Conservation (phyloP, 345 rosid species). For the Eutrema heterophyllum region DNA sequence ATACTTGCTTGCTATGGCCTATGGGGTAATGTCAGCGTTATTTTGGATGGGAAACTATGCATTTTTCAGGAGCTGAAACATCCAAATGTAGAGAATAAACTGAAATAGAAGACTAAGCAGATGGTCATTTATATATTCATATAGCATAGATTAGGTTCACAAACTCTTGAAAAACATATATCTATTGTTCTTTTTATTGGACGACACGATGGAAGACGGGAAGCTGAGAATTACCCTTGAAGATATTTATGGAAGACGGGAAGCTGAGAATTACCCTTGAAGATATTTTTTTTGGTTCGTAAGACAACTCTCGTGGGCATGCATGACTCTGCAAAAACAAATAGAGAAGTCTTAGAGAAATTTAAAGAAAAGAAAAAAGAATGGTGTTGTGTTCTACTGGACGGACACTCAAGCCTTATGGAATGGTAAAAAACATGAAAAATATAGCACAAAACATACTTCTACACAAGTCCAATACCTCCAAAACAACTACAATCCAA, state of each 20-base stretch:
- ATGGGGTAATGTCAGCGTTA: too few relatives aligned
- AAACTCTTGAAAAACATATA: neutral
- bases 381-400: neutral
- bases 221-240: neutral
- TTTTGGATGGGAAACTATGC: neutral
- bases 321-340: neutral
- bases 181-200: slow-evolving; percentile 6
- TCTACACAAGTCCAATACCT: too few relatives aligned
- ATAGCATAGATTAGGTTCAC: neutral
- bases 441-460: neutral
- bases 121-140: slow-evolving; percentile 1
- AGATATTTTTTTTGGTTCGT: neutral
- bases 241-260: neutral
- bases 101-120: neutral
- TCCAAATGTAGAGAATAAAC: neutral
- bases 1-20: too few relatives aligned
- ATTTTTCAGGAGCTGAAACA: neutral
- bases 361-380: neutral
- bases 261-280: neutral
- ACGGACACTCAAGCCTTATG: neutral
- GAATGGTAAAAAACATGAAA: neutral
- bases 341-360: neutral
- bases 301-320: neutral
- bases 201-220: neutral
- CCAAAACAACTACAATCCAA: too few relatives aligned